Evolutionary conservation across 331 rosid genomes (phyloP).

Genomic region (Acacia concinna): DNA sequence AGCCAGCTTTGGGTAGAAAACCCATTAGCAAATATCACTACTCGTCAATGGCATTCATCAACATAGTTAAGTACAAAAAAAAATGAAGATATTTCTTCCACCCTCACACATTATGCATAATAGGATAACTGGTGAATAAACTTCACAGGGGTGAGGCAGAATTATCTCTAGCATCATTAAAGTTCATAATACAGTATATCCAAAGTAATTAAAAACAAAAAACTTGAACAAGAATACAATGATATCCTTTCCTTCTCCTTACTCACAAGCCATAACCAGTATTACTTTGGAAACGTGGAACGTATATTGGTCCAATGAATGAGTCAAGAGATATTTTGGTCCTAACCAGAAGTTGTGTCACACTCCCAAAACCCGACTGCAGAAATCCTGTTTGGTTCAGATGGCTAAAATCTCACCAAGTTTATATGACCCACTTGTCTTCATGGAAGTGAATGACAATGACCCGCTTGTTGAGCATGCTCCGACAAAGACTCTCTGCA

Average conservation of each 20-base stretch:
- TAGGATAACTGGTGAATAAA: background rate
- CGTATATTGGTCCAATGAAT: background rate
- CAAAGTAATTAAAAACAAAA: background rate
- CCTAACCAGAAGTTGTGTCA: background rate
- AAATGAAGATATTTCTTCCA: background rate
- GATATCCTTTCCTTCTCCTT: background rate
- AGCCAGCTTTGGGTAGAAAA: background rate
- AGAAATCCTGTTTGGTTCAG: background rate
- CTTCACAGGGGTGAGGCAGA: background rate
- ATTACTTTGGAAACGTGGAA: no score
- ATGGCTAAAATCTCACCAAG: conserved; percentile 68
- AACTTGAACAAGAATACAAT: no score
- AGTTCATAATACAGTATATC: background rate
- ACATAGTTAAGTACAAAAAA: background rate
- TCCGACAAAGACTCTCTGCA: conserved; percentile 44
- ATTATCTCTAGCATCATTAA: background rate
- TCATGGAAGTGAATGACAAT: conserved; percentile 64
- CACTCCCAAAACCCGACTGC: background rate
- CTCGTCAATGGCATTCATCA: background rate
- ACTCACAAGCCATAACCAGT: no score
- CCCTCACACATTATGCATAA: background rate
- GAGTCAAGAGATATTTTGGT: no score
- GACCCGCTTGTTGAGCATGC: conserved; percentile 64
- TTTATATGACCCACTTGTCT: conserved; percentile 58
- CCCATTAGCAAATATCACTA: no score